Evolutionary conservation across 257 asterid genomes (phyloP), one percentile per base, ranked within the genome.

Genomic region (Henckelia pumila): DNA sequence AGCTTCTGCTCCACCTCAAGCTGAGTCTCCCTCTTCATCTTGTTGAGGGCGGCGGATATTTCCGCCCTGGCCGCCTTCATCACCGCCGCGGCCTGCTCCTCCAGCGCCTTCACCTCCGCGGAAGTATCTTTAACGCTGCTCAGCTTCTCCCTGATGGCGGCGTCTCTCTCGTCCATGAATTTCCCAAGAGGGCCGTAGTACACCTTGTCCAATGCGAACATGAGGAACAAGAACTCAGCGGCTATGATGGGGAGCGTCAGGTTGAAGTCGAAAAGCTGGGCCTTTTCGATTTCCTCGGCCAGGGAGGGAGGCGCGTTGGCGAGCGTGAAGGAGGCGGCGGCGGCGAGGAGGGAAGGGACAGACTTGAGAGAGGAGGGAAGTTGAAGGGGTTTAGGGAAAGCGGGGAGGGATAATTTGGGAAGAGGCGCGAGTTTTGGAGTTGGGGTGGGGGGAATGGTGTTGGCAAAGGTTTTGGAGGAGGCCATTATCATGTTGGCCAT

Each of bases 11-110:
- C 99, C 68, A 93, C 95, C 80, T 92, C 98, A 8, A 40, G 23
- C 84, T 89, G 96, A 58, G 96, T 84, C 74, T 92, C 98, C 79
- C 82, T 92, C 93, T 87, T 89, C 98, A 92, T 89, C 89, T 89
- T 89, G 78, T 82, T 89, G 63, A 92, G 78, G 50, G 97, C 95
- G 32, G 91, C 90, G 24, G 98, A 72, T 33, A 92, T 87, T 86
- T 92, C 98, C 16, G 95, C 98, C 76, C 97, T 73, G 19, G 98
- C 98, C 28, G 98, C 98, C 80, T 59, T 89, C 91, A 92, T 79
- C 23, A 92, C 75, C 6, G 97, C 97, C 25, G 84, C 71, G 0
- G 86, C 97, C 75, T 92, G 92, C 0, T 78, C 96, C 64, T 92
- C 98, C 21, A 90, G 87, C 83, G 84, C 91, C 83, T 88, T 90